Evolutionary conservation across 164 flowering plant species (phyloP), one percentile per base, ranked within the genome.

Genomic region (Sextonia rubra): DNA sequence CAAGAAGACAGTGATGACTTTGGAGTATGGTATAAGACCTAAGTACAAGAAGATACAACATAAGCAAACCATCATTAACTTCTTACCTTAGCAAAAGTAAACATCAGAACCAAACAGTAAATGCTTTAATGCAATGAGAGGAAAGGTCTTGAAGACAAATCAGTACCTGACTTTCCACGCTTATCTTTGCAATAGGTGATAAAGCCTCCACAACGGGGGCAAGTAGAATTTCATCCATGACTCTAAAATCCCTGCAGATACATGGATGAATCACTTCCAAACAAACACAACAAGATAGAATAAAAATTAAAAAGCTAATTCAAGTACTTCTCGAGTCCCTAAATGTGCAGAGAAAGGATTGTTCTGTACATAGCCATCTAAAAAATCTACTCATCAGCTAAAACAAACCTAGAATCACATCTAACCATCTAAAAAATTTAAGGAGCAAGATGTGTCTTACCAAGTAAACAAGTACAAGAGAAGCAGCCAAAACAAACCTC

Each of bases 1-100:
- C 97, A 93, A 75, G 72, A 81, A 72, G 99, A 87, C 77, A 86
- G 81, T 25, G 94, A 93, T 52, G 96, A 87, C 76, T 88, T 95
- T 69, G 98, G 97, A 48, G 97, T 88, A 75, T 95, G 94, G 78
- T 95, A 93, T 70, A 95, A 77, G 74, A 91, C 92, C 98, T 95
- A 89, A 15, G 56, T 47, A 66, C 47, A 23, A 77, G 58, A 66
- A 78, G 65, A 4, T 26, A 48, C 30, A 37, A 67, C 12, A 47
- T 62, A 66, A 66, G 60, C 29, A 48, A 24, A 73, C 20, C 49
- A 20, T 11, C 66, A 74, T 49, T 60, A 27, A 30, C 30, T 27
- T 20, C 47, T 25, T 26, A 14, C 24, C 65, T 22, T 26, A 67
- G 56, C 6, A 67, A 47, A 26, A 72, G 66, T 32, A 26, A 56